Evolutionary conservation across 1,284 basidiomycete genomes (phyloP), one percentile per base, ranked within the genome.

Genomic region (Trametes versicolor): DNA sequence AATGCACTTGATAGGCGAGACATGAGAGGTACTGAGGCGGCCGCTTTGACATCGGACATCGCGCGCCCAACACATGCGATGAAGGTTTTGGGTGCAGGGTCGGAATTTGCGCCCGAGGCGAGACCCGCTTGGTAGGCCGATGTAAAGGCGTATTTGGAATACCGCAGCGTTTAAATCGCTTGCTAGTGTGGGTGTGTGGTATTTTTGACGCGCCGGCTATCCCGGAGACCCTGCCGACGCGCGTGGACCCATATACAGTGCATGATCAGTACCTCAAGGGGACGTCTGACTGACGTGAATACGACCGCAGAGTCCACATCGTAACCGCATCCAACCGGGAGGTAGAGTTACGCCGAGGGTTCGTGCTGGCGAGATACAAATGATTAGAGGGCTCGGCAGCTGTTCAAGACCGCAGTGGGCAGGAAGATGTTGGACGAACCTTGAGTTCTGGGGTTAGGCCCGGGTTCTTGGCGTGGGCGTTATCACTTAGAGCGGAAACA

Each of bases 281-380:
- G 48, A 65, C 60, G 64, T 65, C 58, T 45, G 29, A 9, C 47
- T 65, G 56, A 65, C 64, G 64, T 62, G 29, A 25, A 13, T 27
- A 27, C 32, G 19, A 36, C 47, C 5, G 6, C 17, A 47, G 45
- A 25, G 4, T 36, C 25, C 8, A 12, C 19, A 19, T 32, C 29
- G 27, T 51, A 17, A 36, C 32, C 29, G 32, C 19, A 32, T 51
- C 19, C 9, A 2, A 4, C 15, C 17, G 12, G 19, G 27, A 17
- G 15, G 10, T 2, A 21, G 50, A 51, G 50, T 36, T 51, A 51
- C 49, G 23, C 21, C 29, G 49, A 23, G 19, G 2, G 4, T 27
- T 15, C 4, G 19, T 12, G 45, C 45, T 48, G 21, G 23, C 27
- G 9, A 15, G 29, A 7, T 17, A 21, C 17, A 15, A 19, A 17